Percentiles rank a stretch among this genome's conserved stretches.
Conservation (phyloP, 1,284 basidiomycete genomes). For the Sphaerobolus stellatus region DNA sequence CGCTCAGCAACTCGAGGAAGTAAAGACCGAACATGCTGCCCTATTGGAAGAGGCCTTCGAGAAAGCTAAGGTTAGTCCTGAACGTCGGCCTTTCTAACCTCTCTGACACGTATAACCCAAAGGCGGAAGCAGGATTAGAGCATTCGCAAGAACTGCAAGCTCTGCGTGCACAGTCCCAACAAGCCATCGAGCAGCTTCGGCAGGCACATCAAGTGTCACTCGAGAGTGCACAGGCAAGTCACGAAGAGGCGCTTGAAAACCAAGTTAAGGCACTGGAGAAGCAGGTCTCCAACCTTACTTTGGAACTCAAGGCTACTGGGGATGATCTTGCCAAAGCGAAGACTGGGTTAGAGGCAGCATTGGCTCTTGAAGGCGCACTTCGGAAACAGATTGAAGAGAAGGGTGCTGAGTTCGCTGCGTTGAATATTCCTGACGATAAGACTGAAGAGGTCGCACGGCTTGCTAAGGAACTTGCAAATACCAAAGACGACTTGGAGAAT, state of each 20-base stretch:
- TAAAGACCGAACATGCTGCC: slow-evolving; percentile 66
- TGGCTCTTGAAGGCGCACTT: slow-evolving; percentile 53
- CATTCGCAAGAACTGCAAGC: slow-evolving; percentile 71
- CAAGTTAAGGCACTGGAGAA: slow-evolving; percentile 62
- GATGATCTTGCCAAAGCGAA: slow-evolving; percentile 80
- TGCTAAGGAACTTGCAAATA: slow-evolving; percentile 56
- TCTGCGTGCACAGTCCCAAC: slow-evolving; percentile 64
- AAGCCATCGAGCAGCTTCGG: slow-evolving; percentile 67
- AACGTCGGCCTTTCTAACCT: not conserved
- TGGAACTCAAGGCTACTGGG: slow-evolving; percentile 78
- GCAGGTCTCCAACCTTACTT: slow-evolving; percentile 54
- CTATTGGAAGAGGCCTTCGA: slow-evolving; percentile 69
- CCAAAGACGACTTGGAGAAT: slow-evolving; percentile 62
- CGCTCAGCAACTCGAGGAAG: slow-evolving; percentile 59
- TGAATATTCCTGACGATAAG: slow-evolving; percentile 41
- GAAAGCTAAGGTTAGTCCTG: slow-evolving; percentile 62
- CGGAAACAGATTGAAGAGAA: slow-evolving; percentile 60
- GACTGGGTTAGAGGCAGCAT: slow-evolving; percentile 47
- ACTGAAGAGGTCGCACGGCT: slow-evolving; percentile 56
- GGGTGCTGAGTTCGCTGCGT: slow-evolving; percentile 41
- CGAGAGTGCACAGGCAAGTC: slow-evolving; percentile 60
- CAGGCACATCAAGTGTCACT: slow-evolving; percentile 58
- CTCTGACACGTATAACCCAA: slow-evolving; percentile 9
- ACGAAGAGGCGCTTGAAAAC: slow-evolving; percentile 54
- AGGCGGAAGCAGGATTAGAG: slow-evolving; percentile 65